Base-by-base conservation (phyloP, 352 stramenopile genomes). In the Phytophthora sp. region DNA sequence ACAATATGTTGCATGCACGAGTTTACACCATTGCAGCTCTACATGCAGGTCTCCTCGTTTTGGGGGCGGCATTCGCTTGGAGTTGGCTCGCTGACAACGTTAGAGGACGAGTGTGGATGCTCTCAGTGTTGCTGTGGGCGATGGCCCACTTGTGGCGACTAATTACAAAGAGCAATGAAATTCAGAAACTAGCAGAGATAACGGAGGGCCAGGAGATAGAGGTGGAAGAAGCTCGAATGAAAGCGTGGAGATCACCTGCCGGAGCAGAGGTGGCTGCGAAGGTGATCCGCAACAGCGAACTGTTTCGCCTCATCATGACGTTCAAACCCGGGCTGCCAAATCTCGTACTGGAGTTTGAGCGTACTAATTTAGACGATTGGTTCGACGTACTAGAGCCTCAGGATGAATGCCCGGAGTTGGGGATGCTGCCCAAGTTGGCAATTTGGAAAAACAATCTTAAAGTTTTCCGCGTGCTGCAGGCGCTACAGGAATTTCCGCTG, bases 261-360 rank as follows among this genome's bases (percentile, higher is more conserved):
- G 51, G 17, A 20, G 37, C 51, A 13, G 51, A 50, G 50, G 51
- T 31, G 26, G 51, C 38, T 11, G 51, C 51, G 13, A 41, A 24
- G 30, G 51, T 59, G 24, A 31, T 59, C 8, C 51, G 51, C 37
- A 59, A 59, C 28, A n/a, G 11, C 17, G 51, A 59, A 32, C 37
- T 59, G 20, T 59, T 59, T n/a, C 51, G 51, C 37, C 51, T 46
- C 51, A 59, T 59, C 51, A 59, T 59, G 51, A 42, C 51, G 18
- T 59, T 59, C 51, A 59, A 59, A 37, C 35, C 26, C 35, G 51
- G 51, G 6, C 51, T 59, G 17, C 51, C 51, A 11, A 59, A 42
- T 12, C 37, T 59, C 5, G 51, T 59, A 28, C 26, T 59, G 51
- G 51, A 59, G 17, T 59, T 59, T 18, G 51, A 59, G 23, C 26